A percentile compares a stretch with the other conserved stretches of the same genome.
These are phyloP conservation scores for Cercospora brassicicola DNA, from an alignment of 2,329 filamentous ascomycete species.

Conservation along the genomic window DNA sequence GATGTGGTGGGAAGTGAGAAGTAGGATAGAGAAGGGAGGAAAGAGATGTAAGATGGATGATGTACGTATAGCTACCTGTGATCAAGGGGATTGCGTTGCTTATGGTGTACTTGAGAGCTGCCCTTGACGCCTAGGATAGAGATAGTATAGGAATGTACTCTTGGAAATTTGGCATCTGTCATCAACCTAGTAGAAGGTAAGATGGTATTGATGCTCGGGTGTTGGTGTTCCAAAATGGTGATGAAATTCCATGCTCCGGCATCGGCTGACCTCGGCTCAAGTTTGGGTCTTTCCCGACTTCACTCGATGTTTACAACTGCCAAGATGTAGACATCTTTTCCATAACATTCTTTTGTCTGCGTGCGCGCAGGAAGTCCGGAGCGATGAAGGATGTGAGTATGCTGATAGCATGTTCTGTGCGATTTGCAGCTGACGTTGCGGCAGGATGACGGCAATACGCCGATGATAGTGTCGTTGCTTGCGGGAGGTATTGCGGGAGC, in stretches of 20 bases:
- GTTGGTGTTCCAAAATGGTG: background rate
- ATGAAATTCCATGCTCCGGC: constrained; percentile 1
- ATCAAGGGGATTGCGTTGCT: background rate
- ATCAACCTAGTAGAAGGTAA: background rate
- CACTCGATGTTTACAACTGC: background rate
- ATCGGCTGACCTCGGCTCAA: constrained; percentile 9
- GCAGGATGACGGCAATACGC: constrained; percentile 30
- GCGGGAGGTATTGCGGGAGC: constrained; percentile 42
- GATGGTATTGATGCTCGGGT: background rate
- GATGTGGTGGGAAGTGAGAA: background rate
- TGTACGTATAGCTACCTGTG: background rate
- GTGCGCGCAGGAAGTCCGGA: background rate
- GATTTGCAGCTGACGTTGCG: background rate
- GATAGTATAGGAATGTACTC: background rate
- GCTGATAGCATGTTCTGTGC: background rate
- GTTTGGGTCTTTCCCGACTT: background rate
- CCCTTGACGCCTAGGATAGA: background rate
- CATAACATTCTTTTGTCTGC: background rate
- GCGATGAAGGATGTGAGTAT: constrained; percentile 24
- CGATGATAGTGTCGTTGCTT: constrained; percentile 39
- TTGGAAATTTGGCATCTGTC: background rate
- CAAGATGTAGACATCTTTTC: constrained; percentile 5
- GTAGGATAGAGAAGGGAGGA: background rate
- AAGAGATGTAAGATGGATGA: background rate
- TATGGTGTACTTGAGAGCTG: background rate